phyloP scores from a whole-genome alignment of 106 monocot genomes.

The Amphibolis antarctica region DNA sequence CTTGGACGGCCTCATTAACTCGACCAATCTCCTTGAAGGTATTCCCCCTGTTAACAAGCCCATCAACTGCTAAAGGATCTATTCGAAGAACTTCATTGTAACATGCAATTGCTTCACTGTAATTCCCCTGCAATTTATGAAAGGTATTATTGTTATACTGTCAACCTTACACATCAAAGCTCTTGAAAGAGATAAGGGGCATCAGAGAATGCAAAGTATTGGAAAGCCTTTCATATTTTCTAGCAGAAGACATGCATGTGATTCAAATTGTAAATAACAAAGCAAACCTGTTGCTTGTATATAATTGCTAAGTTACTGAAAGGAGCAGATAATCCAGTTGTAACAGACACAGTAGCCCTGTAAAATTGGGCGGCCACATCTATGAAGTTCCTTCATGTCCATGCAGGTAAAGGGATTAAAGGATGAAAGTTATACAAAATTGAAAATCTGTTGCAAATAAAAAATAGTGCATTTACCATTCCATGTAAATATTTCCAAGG shows the following conservation, averaged over 20 bases:
- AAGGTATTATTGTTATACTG: background rate
- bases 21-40: slow-evolving; percentile 95
- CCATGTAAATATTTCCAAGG: slow-evolving; percentile 77
- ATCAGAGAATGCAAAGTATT: no score
- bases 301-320: slow-evolving; percentile 86
- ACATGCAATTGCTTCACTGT: slow-evolving; percentile 79
- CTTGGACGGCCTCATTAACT: slow-evolving; percentile 93
- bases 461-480: slow-evolving; percentile 6
- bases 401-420: no score
- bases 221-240: background rate
- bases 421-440: no score
- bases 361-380: slow-evolving; percentile 66
- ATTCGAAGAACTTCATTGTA: slow-evolving; percentile 94
- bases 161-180: no score
- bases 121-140: slow-evolving; percentile 54
- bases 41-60: slow-evolving; percentile 88
- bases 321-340: slow-evolving; percentile 86
- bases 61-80: slow-evolving; percentile 95
- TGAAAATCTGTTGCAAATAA: background rate
- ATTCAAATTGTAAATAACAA: background rate
- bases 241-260: background rate
- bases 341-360: slow-evolving; percentile 72
- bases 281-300: slow-evolving; percentile 85
- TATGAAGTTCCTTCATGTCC: slow-evolving; percentile 60
- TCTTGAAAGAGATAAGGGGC: no score